Percentiles rank a stretch among this genome's conserved stretches.
These are phyloP conservation scores for Actinidia arguta DNA, from an alignment of 179 eudicot genomes.

Conservation along the genomic window DNA sequence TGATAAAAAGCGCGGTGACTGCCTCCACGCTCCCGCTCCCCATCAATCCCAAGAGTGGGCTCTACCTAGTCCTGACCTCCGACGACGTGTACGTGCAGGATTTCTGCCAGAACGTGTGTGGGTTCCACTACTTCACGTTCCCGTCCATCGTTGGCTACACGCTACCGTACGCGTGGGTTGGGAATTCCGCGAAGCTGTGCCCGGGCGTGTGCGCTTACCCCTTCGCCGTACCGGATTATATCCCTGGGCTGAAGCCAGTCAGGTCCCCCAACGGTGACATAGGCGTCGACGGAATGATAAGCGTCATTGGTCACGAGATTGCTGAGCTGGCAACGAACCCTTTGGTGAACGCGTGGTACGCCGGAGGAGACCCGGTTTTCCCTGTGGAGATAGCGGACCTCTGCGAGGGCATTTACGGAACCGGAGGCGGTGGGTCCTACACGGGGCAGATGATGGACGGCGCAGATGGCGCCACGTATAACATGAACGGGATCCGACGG, in stretches of 20 bases:
- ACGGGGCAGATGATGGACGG: slow-evolving; percentile 83
- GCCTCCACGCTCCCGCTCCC: slow-evolving; percentile 77
- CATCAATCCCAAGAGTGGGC: slow-evolving; percentile 65
- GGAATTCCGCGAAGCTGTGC: slow-evolving; percentile 71
- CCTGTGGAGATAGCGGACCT: slow-evolving; percentile 95
- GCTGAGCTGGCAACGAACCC: slow-evolving; percentile 90
- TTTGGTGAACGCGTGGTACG: slow-evolving; percentile 92
- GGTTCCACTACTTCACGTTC: slow-evolving; percentile 94
- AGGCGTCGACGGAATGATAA: slow-evolving; percentile 89
- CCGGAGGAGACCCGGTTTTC: slow-evolving; percentile 77
- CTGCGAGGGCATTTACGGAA: slow-evolving; percentile 93
- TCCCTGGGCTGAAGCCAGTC: slow-evolving; percentile 69
- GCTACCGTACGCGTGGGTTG: slow-evolving; percentile 94
- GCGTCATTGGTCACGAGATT: slow-evolving; percentile 84
- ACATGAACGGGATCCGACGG: slow-evolving; percentile 76
- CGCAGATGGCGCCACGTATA: slow-evolving; percentile 86
- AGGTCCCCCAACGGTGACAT: slow-evolving; percentile 76
- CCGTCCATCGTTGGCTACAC: slow-evolving; percentile 95
- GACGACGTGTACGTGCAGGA: slow-evolving; percentile 82
- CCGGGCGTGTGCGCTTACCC: slow-evolving; percentile 92
- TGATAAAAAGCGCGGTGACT: slow-evolving; percentile 72
- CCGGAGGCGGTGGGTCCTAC: slow-evolving; percentile 94
- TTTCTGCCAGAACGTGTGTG: slow-evolving; percentile 79
- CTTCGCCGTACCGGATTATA: slow-evolving; percentile 72
- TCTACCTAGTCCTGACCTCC: slow-evolving; percentile 73